These are phyloP conservation scores for Neurospora sp. DNA, from an alignment of 495 filamentous ascomycete genomes.

Conservation along the genomic window DNA sequence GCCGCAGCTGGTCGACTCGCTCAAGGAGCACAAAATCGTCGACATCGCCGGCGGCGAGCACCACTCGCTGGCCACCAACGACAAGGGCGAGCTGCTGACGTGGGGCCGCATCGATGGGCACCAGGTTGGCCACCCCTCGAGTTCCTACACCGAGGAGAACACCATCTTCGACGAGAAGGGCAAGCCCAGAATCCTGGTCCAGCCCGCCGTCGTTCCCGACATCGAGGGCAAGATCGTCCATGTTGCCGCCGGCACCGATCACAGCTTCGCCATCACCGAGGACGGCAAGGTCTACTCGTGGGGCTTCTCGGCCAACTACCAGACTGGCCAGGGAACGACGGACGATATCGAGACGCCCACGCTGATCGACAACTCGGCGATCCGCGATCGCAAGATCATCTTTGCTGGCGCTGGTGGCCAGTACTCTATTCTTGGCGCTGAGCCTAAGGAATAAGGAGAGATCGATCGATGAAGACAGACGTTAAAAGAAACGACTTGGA, in stretches of 20 bases:
- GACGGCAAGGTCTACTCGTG: constrained; percentile 56
- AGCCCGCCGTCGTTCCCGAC: constrained; percentile 33
- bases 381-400: constrained; percentile 46
- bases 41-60: constrained; percentile 57
- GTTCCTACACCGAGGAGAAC: constrained; percentile 41
- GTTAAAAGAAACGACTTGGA: not conserved
- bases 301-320: constrained; percentile 59
- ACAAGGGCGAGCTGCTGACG: constrained; percentile 50
- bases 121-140: constrained; percentile 48
- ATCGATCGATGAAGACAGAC: not conserved
- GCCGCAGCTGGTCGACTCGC: constrained; percentile 33
- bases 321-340: constrained; percentile 52
- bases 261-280: constrained; percentile 48
- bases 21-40: constrained; percentile 42
- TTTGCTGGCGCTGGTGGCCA: constrained; percentile 55
- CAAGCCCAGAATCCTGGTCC: constrained; percentile 45
- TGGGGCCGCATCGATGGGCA: constrained; percentile 61
- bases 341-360: constrained; percentile 51
- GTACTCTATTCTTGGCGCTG: constrained; percentile 48
- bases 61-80: constrained; percentile 54
- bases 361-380: constrained; percentile 51
- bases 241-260: constrained; percentile 47
- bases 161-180: constrained; percentile 45
- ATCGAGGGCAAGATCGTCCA: constrained; percentile 13
- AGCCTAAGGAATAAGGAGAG: constrained; percentile 1